phyloP scores from a whole-genome alignment of 2,329 filamentous ascomycete species.

The Dothiorella sarmentorum region DNA sequence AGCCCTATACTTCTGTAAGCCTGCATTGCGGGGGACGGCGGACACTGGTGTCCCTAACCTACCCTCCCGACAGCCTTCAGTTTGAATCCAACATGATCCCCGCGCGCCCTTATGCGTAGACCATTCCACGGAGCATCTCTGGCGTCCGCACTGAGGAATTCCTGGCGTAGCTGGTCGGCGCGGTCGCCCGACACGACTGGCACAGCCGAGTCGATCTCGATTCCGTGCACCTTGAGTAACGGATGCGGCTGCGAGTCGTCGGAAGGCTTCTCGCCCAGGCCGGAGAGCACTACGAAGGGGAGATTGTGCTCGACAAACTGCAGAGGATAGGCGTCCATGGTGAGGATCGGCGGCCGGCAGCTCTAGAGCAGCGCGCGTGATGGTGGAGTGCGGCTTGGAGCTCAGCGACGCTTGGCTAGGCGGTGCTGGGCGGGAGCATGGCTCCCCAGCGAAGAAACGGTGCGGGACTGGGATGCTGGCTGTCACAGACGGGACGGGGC shows the following conservation, averaged over 20 bases:
- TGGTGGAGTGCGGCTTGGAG: not conserved
- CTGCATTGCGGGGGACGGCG: conserved; percentile 24
- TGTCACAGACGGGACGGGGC: not conserved
- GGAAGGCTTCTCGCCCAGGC: conserved; percentile 52
- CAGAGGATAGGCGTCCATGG: conserved; percentile 75
- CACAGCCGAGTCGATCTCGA: conserved; percentile 65
- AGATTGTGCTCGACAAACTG: conserved; percentile 85
- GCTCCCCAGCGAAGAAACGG: conserved; percentile 3
- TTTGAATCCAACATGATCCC: conserved; percentile 56
- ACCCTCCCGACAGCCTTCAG: conserved; percentile 78
- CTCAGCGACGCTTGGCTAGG: conserved; percentile 1
- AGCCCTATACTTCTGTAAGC: conserved; percentile 41
- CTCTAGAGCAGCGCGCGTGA: conserved; percentile 15
- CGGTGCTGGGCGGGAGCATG: conserved; percentile 11
- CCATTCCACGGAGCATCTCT: conserved; percentile 63
- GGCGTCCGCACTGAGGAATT: conserved; percentile 65
- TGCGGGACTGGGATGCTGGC: not conserved
- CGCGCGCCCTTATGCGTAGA: conserved; percentile 42
- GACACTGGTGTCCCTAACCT: conserved; percentile 45
- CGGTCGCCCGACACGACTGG: conserved; percentile 63
- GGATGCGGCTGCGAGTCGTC: conserved; percentile 35
- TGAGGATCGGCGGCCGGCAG: conserved; percentile 16
- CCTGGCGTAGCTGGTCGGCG: conserved; percentile 61
- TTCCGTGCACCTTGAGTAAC: conserved; percentile 46
- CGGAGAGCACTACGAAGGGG: conserved; percentile 78